Evolutionary conservation across 441 rosid genomes (phyloP).

Genomic region (Euphorbia corollata): DNA sequence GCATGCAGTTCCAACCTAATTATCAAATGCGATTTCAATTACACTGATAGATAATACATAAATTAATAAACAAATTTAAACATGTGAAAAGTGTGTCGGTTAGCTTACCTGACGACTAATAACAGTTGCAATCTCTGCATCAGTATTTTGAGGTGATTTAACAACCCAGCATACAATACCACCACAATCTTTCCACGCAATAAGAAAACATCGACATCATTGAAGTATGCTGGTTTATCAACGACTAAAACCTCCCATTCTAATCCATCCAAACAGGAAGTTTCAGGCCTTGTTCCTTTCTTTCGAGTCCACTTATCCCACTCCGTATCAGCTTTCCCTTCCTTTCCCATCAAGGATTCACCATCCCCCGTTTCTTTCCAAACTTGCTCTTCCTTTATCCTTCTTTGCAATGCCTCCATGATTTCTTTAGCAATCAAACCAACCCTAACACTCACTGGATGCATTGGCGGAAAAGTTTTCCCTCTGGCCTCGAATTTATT

Average conservation of each 20-base stretch:
- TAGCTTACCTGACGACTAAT: constrained; percentile 87
- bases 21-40: too few relatives aligned
- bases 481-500: constrained; percentile 49
- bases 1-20: too few relatives aligned
- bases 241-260: constrained; percentile 93
- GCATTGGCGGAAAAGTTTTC: constrained; percentile 69
- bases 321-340: too few relatives aligned
- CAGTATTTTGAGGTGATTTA: constrained; percentile 61
- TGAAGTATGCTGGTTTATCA: constrained; percentile 65
- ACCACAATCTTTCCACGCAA: constrained; percentile 88
- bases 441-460: constrained; percentile 77
- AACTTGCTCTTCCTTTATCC: constrained; percentile 51
- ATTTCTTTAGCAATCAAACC: constrained; percentile 63
- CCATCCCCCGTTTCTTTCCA: constrained; percentile 74
- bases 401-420: constrained; percentile 70
- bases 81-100: too few relatives aligned
- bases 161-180: constrained; percentile 71
- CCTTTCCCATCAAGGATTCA: too few relatives aligned
- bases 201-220: constrained; percentile 70
- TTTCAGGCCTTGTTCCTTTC: constrained; percentile 38
- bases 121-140: constrained; percentile 88
- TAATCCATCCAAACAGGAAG: constrained; percentile 66
- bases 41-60: too few relatives aligned
- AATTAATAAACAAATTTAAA: too few relatives aligned
- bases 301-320: too few relatives aligned